Conservation (phyloP, 2,329 filamentous ascomycete genomes). For the Paecilomyces formosus region DNA sequence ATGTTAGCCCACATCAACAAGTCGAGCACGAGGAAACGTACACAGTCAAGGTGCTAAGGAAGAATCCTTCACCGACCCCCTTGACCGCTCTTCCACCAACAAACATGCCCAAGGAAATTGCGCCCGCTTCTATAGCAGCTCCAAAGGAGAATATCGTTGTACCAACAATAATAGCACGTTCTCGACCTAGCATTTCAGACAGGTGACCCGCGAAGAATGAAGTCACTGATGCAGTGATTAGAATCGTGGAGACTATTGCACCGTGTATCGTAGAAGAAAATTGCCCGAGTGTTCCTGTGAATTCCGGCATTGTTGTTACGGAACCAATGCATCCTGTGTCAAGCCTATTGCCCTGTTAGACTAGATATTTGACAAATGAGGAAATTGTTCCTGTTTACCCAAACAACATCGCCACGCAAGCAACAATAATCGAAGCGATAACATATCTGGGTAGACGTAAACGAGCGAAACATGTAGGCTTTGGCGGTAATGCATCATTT, state of each 20-base stretch:
- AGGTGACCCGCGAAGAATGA: slow-evolving; percentile 49
- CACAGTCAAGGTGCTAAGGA: slow-evolving; percentile 45
- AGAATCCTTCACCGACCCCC: slow-evolving; percentile 16
- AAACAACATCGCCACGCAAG: background rate
- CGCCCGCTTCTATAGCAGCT: slow-evolving; percentile 17
- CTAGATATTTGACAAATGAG: background rate
- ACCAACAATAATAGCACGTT: background rate
- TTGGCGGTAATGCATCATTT: background rate
- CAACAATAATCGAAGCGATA: background rate
- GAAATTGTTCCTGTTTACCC: background rate
- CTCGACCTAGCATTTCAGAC: background rate
- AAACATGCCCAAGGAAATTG: slow-evolving; percentile 19
- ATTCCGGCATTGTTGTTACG: slow-evolving; percentile 47
- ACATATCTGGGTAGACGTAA: background rate
- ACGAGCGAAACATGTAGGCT: background rate
- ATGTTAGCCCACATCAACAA: background rate
- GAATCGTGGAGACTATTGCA: slow-evolving; percentile 48
- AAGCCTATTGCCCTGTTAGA: slow-evolving; percentile 1
- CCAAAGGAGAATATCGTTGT: slow-evolving; percentile 5
- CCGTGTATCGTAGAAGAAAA: slow-evolving; percentile 46
- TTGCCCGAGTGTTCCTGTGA: slow-evolving; percentile 38
- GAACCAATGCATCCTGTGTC: slow-evolving; percentile 50
- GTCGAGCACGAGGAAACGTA: slow-evolving; percentile 55
- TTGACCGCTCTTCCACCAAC: slow-evolving; percentile 16
- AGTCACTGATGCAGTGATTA: slow-evolving; percentile 47